Evolutionary conservation across 768 basidiomycete genomes (phyloP).

Genomic region (Rhodosporidiobolus odoratus): DNA sequence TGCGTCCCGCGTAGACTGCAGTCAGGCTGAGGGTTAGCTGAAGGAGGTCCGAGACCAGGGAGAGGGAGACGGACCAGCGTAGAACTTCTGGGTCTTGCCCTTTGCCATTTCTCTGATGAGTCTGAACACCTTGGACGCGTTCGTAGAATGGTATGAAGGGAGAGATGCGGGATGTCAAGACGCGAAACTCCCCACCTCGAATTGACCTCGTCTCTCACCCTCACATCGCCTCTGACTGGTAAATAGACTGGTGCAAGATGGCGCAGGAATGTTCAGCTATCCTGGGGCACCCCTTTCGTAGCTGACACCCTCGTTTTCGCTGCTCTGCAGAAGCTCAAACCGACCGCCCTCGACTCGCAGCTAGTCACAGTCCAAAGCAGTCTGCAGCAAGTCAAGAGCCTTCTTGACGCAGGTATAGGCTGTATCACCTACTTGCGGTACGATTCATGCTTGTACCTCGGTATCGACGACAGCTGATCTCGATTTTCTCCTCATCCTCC

Average conservation of each 20-base stretch:
- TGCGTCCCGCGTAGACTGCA: conserved; percentile 63
- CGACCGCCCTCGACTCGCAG: conserved; percentile 7
- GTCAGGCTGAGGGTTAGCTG: neutral
- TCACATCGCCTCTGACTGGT: neutral
- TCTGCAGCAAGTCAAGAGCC: conserved; percentile 22
- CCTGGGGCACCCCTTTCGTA: neutral
- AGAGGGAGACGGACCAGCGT: conserved; percentile 23
- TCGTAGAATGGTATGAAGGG: neutral
- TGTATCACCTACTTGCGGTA: conserved; percentile 40
- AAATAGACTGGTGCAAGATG: neutral
- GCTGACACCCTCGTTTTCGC: neutral
- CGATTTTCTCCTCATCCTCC: neutral
- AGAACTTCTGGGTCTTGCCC: conserved; percentile 19
- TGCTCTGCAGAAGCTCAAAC: conserved; percentile 24
- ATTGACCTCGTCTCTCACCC: too few relatives aligned
- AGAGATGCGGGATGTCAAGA: neutral
- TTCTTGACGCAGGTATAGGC: conserved; percentile 36
- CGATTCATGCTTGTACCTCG: neutral
- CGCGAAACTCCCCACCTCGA: neutral
- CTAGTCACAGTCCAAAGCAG: conserved; percentile 4
- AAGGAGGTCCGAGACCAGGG: neutral
- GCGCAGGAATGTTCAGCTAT: neutral
- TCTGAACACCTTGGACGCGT: conserved; percentile 1
- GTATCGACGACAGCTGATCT: neutral
- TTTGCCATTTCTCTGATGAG: neutral